Evolutionary conservation across 371 early-diverging fungal genomes (phyloP).

Genomic region (Mortierella sp.): DNA sequence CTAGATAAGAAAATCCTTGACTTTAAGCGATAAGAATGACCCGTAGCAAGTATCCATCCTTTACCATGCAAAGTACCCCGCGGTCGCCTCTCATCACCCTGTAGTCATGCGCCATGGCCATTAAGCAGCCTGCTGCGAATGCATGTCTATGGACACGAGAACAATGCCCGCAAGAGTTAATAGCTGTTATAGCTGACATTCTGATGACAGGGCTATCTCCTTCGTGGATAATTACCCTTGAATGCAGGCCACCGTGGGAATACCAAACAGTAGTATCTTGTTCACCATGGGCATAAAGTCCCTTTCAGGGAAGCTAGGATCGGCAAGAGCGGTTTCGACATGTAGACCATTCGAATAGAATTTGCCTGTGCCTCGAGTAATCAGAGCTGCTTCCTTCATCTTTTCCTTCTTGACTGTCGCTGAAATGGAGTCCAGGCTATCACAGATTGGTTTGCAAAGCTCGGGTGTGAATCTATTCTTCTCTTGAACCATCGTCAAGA

Average conservation of each 20-base stretch:
- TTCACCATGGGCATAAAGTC: constrained; percentile 47
- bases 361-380: constrained; percentile 74
- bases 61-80: constrained; percentile 80
- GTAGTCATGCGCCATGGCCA: constrained; percentile 84
- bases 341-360: constrained; percentile 84
- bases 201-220: too few species aligned
- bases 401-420: constrained; percentile 53
- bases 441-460: constrained; percentile 65
- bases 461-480: constrained; percentile 78
- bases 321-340: constrained; percentile 59
- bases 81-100: constrained; percentile 85
- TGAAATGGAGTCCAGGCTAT: constrained; percentile 73
- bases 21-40: constrained; percentile 1
- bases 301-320: constrained; percentile 55
- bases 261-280: constrained; percentile 59
- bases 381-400: constrained; percentile 58
- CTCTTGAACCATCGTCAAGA: constrained; percentile 65
- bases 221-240: constrained; percentile 61
- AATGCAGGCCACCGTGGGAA: constrained; percentile 87
- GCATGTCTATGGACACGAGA: constrained; percentile 65
- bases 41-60: neutral
- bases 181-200: too few species aligned
- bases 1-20: neutral
- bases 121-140: constrained; percentile 87
- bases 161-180: too few species aligned